These are phyloP conservation scores for Artemisia argyi DNA, from an alignment of 129 eudicot genomes.

Conservation along the genomic window DNA sequence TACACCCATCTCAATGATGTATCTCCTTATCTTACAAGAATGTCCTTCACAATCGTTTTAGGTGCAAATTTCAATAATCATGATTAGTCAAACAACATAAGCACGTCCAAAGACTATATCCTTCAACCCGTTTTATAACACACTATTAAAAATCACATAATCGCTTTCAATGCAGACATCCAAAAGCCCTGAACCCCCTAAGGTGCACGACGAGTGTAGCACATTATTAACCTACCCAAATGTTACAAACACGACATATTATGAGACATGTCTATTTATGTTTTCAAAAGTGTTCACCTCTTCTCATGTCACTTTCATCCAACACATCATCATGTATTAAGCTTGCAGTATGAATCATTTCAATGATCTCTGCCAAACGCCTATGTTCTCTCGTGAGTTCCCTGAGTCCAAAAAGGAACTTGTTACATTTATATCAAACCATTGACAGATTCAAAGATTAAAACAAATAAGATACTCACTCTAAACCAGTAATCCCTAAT, in stretches of 20 bases:
- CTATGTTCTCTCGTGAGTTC: constrained; percentile 89
- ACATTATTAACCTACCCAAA: background rate
- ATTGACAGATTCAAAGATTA: background rate
- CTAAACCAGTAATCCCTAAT: constrained; percentile 65
- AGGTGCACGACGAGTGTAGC: no score
- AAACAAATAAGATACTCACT: constrained; percentile 45
- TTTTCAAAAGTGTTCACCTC: constrained; percentile 50
- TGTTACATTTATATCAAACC: constrained; percentile 5
- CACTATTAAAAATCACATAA: background rate
- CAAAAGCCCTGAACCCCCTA: no score
- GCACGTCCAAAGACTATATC: background rate
- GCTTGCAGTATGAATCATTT: constrained; percentile 97
- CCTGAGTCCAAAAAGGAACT: constrained; percentile 36
- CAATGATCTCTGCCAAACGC: constrained; percentile 93
- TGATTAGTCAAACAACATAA: background rate
- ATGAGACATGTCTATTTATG: constrained; percentile 12
- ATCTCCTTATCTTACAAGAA: no score
- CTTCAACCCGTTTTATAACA: background rate
- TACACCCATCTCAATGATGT: no score
- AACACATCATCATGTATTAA: constrained; percentile 91
- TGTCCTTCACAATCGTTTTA: no score
- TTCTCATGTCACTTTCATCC: constrained; percentile 94
- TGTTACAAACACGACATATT: background rate
- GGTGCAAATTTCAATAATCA: background rate
- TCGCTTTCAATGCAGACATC: no score